These are phyloP conservation scores for Suillus subluteus DNA, from an alignment of 768 basidiomycete genomes.

Conservation along the genomic window DNA sequence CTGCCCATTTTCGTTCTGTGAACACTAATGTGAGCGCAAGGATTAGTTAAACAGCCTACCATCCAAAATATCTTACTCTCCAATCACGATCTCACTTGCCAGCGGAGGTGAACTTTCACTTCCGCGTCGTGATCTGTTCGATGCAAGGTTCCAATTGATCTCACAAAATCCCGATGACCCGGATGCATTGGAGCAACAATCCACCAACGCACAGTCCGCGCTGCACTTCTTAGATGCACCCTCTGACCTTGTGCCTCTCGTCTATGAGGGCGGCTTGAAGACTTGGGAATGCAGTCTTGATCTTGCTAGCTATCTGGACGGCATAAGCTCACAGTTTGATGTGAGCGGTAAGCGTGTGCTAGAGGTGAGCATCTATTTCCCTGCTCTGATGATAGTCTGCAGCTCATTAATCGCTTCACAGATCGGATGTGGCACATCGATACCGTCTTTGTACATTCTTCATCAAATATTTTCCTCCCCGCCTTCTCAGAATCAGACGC, in stretches of 20 bases:
- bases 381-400: not conserved
- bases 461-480: constrained; percentile 54
- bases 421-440: constrained; percentile 93
- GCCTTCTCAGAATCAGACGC: constrained; percentile 38
- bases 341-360: constrained; percentile 59
- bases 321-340: constrained; percentile 27
- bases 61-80: constrained; percentile 78
- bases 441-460: constrained; percentile 81
- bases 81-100: constrained; percentile 55
- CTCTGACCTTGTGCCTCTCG: constrained; percentile 87
- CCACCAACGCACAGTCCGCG: constrained; percentile 31
- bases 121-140: constrained; percentile 86
- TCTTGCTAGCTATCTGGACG: constrained; percentile 68
- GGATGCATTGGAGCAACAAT: constrained; percentile 25
- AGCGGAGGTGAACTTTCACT: constrained; percentile 43
- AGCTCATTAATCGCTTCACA: constrained; percentile 32
- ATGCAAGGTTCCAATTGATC: constrained; percentile 94
- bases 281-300: constrained; percentile 98
- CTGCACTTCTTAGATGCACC: constrained; percentile 77
- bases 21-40: constrained; percentile 21
- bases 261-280: constrained; percentile 96
- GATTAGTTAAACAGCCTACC: constrained; percentile 72
- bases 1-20: constrained; percentile 1
- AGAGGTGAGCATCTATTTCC: constrained; percentile 55
- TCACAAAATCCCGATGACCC: constrained; percentile 49